Evolutionary conservation across 2,329 filamentous ascomycete genomes (phyloP), one percentile per base, ranked within the genome.

Genomic region (Ascochyta pisi): DNA sequence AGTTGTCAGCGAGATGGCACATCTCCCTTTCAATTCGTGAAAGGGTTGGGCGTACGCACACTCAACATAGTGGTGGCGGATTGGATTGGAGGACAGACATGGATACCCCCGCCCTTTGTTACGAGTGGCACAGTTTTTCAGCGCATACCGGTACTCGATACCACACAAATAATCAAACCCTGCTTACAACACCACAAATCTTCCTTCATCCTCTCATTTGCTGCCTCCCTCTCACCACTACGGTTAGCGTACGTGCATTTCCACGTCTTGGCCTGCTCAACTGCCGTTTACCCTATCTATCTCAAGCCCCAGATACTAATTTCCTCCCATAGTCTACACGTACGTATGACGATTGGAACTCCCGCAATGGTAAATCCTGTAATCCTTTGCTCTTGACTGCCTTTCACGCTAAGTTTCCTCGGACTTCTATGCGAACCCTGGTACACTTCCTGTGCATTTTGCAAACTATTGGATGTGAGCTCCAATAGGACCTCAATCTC

Each of bases 21-120:
- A 26, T 16, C 12, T 44, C 27, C 40, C 35, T 8, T 33, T 22
- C 23, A 23, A 23, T 27, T 3, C 6, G 22, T 45, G 29, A 41
- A 42, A 42, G 37, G 15, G 38, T 49, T n/a, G 6, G 29, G 41
- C 39, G 35, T 19, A 19, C 1, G 26, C n/a, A 31, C 15, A n/a
- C 37, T 35, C 34, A 7, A 16, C 16, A 19, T 26, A 37, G 47
- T 43, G 43, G 27, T 40, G 45, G 16, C 45, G 12, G 4, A 42
- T 29, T 35, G 45, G 24, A 42, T 37, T 37, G 50, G n/a, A 43
- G 50, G 45, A 45, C 19, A 41, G 46, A 48, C 33, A 50, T 54
- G 46, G 58, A 57, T 60, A 58, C 55, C 54, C 19, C 55, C 55
- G 55, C 55, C 55, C 50, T 27, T 47, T 52, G 43, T 33, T 22